phyloP scores from a whole-genome alignment of 2,329 filamentous ascomycete species.

The Exophiala lecanii-corni region DNA sequence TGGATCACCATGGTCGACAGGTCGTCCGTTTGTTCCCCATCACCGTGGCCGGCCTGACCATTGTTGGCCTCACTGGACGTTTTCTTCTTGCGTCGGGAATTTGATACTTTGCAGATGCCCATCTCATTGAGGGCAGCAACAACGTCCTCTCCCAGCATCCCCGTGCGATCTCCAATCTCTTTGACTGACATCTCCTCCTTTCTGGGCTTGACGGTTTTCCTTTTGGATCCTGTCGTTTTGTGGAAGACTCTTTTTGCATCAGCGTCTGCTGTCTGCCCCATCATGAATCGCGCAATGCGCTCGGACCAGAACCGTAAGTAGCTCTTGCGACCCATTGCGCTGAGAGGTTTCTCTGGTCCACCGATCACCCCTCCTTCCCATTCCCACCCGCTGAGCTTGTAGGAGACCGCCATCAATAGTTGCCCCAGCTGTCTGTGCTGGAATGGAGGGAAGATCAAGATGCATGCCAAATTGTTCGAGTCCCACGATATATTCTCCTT shows the following conservation, averaged over 20 bases:
- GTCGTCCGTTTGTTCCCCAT: slow-evolving; percentile 26
- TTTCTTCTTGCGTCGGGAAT: slow-evolving; percentile 43
- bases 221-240: slow-evolving; percentile 32
- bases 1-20: slow-evolving; percentile 44
- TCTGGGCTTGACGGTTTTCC: slow-evolving; percentile 21
- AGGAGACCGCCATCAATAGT: slow-evolving; percentile 86
- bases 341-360: slow-evolving; percentile 90
- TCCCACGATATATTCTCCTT: slow-evolving; percentile 99
- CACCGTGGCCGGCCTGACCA: slow-evolving; percentile 19
- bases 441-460: slow-evolving; percentile 92
- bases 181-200: slow-evolving; percentile 58
- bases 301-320: slow-evolving; percentile 84
- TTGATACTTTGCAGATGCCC: slow-evolving; percentile 55
- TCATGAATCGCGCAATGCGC: slow-evolving; percentile 67
- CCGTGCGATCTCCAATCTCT: slow-evolving; percentile 71
- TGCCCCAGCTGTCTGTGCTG: slow-evolving; percentile 85
- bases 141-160: slow-evolving; percentile 81
- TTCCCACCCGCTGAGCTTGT: slow-evolving; percentile 82
- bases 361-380: slow-evolving; percentile 63
- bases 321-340: slow-evolving; percentile 74
- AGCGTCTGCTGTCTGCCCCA: slow-evolving; percentile 28
- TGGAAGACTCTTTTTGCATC: slow-evolving; percentile 31
- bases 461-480: slow-evolving; percentile 95
- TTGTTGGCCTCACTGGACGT: slow-evolving; percentile 38
- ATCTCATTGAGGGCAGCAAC: slow-evolving; percentile 73